Conservation (phyloP, 1,284 basidiomycete genomes). For the Trichosporon sp. region DNA sequence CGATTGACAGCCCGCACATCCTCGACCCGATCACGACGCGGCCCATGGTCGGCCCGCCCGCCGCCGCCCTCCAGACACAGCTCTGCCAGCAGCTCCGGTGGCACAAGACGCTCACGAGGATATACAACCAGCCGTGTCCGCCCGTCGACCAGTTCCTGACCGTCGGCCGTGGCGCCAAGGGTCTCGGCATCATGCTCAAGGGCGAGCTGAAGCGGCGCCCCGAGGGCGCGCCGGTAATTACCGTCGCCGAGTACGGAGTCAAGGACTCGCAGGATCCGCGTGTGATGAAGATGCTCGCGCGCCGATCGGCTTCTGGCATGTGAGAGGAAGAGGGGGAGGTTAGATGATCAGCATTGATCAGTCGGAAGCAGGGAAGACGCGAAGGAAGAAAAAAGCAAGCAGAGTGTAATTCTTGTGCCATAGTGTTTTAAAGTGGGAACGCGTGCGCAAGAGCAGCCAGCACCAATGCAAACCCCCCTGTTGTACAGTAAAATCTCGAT, state of each 20-base stretch:
- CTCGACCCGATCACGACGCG: slow-evolving; percentile 44
- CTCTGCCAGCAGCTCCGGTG: slow-evolving; percentile 43
- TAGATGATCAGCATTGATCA: no score
- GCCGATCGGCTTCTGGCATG: not conserved
- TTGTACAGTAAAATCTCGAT: slow-evolving; percentile 8
- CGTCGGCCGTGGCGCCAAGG: slow-evolving; percentile 44
- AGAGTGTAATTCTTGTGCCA: not conserved
- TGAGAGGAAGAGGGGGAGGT: no score
- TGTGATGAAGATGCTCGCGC: not conserved
- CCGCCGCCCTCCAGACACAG: slow-evolving; percentile 36
- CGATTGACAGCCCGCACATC: slow-evolving; percentile 27
- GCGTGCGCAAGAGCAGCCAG: slow-evolving; percentile 6
- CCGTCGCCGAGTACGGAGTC: slow-evolving; percentile 39
- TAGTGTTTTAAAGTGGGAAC: not conserved
- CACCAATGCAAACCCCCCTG: slow-evolving; percentile 7
- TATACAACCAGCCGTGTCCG: slow-evolving; percentile 31
- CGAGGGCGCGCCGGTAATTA: slow-evolving; percentile 25
- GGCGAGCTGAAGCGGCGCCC: slow-evolving; percentile 38
- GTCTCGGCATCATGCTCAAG: slow-evolving; percentile 44
- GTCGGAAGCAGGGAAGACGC: no score
- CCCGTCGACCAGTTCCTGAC: slow-evolving; percentile 37
- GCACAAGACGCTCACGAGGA: slow-evolving; percentile 42
- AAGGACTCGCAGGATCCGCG: slow-evolving; percentile 14
- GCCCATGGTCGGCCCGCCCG: slow-evolving; percentile 34
- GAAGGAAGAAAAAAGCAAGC: not conserved